These are phyloP conservation scores for Haematococcus sp. DNA, from an alignment of 139 green algal genomes.

Conservation along the genomic window DNA sequence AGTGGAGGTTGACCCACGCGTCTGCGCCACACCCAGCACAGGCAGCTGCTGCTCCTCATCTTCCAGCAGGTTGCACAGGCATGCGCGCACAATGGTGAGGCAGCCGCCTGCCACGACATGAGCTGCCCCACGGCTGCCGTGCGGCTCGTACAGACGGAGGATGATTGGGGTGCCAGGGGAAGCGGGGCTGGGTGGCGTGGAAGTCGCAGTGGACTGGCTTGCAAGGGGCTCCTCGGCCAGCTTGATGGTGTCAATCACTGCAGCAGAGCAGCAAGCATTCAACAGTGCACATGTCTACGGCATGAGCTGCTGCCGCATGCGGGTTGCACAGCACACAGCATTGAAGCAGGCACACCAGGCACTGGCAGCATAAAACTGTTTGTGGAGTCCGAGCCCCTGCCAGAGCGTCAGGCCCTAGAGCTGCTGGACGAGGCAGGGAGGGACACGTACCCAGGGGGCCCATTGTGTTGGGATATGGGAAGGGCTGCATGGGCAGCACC, in stretches of 20 bases:
- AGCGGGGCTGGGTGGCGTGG: background rate
- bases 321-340: background rate
- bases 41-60: slow-evolving; percentile 3
- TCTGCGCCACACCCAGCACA: background rate
- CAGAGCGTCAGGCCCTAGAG: too few species aligned
- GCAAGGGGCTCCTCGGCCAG: slow-evolving; percentile 21
- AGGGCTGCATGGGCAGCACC: slow-evolving; percentile 11
- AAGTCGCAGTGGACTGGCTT: background rate
- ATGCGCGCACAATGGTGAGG: slow-evolving; percentile 9
- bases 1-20: too few species aligned
- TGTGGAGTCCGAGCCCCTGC: background rate
- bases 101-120: background rate
- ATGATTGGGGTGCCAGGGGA: background rate
- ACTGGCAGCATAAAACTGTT: background rate
- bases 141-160: slow-evolving; percentile 33
- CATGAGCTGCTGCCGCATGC: background rate
- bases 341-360: background rate
- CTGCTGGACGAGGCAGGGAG: too few species aligned
- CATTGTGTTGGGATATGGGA: background rate
- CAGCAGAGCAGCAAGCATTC: background rate
- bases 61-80: slow-evolving; percentile 18
- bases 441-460: background rate
- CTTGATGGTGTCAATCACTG: slow-evolving; percentile 35
- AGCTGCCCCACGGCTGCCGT: slow-evolving; percentile 17
- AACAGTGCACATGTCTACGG: background rate